Percentiles rank a stretch among this genome's conserved stretches.
Evolutionary conservation across 352 stramenopile species (phyloP).

Genomic region (Globisporangium splendens): DNA sequence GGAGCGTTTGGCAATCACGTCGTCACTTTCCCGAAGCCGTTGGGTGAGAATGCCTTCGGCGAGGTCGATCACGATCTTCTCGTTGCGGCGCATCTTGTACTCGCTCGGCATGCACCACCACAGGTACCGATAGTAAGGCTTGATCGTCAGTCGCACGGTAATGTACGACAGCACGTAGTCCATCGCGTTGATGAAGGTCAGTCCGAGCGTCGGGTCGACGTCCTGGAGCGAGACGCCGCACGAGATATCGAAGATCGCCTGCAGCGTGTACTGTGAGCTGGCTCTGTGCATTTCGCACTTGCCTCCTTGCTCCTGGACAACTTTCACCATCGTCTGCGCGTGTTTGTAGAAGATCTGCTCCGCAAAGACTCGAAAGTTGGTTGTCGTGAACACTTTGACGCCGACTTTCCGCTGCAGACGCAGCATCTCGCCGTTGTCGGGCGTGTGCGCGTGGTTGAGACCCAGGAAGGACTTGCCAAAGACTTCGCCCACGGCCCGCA

Average conservation of each 20-base stretch:
- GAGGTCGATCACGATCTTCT: constrained; percentile 23
- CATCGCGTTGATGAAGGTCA: constrained; percentile 42
- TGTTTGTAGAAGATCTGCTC: constrained; percentile 50
- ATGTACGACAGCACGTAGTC: constrained; percentile 21
- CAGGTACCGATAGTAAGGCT: constrained; percentile 55
- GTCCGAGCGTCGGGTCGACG: constrained; percentile 19
- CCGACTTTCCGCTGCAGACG: constrained; percentile 72
- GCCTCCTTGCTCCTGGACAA: constrained; percentile 4
- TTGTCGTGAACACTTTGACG: constrained; percentile 83
- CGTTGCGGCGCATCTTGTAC: constrained; percentile 25
- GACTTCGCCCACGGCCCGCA: constrained; percentile 59
- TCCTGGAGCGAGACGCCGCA: constrained; percentile 40
- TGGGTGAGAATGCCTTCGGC: constrained; percentile 37
- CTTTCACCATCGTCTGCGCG: constrained; percentile 21
- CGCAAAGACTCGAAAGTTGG: constrained; percentile 45
- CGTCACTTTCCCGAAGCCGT: constrained; percentile 27
- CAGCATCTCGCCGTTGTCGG: constrained; percentile 58
- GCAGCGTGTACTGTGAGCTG: constrained; percentile 42
- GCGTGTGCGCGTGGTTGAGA: constrained; percentile 53
- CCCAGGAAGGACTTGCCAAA: constrained; percentile 67
- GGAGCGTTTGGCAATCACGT: constrained; percentile 24
- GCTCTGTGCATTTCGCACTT: constrained; percentile 46
- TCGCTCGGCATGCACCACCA: constrained; percentile 60
- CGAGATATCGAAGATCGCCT: constrained; percentile 53
- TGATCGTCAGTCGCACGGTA: constrained; percentile 4